These are phyloP conservation scores for Nothopassalora personata DNA, from an alignment of 2,329 filamentous ascomycete species.

Conservation along the genomic window DNA sequence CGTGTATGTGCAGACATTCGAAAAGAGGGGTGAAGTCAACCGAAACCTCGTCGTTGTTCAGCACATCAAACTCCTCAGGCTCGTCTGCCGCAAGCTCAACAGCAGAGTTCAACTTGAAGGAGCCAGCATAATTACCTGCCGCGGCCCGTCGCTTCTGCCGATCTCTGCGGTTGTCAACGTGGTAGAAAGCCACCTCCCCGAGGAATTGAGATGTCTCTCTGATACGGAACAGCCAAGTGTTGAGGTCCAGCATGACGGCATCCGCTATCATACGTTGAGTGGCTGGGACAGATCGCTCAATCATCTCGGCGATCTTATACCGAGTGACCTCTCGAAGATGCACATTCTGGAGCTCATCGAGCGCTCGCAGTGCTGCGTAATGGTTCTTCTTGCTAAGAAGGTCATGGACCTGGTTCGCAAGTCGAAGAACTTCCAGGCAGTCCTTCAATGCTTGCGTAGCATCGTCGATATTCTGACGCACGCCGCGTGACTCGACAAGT, in stretches of 20 bases:
- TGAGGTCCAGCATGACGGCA: constrained; percentile 92
- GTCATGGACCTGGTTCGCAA: constrained; percentile 92
- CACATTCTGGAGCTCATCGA: constrained; percentile 95
- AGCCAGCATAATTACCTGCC: constrained; percentile 65
- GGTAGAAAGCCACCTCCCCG: constrained; percentile 93
- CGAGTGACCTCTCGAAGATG: constrained; percentile 91
- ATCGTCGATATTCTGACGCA: constrained; percentile 93
- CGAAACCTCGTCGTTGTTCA: constrained; percentile 91
- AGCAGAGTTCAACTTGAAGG: constrained; percentile 90
- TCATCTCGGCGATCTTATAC: constrained; percentile 90
- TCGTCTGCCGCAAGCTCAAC: constrained; percentile 95
- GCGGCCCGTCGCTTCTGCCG: constrained; percentile 80
- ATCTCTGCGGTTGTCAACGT: constrained; percentile 79
- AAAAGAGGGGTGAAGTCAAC: constrained; percentile 93
- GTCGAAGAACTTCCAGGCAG: constrained; percentile 83
- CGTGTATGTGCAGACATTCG: constrained; percentile 93
- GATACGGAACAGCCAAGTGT: constrained; percentile 93
- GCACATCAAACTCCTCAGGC: constrained; percentile 87
- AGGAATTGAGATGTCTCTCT: constrained; percentile 94
- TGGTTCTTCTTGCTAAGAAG: constrained; percentile 89
- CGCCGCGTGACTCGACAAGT: constrained; percentile 83
- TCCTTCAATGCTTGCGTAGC: constrained; percentile 82
- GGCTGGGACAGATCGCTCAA: constrained; percentile 89
- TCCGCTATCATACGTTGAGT: constrained; percentile 92
- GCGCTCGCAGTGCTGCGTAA: constrained; percentile 85